Evolutionary conservation across 805 yeast species (phyloP).

Genomic region (Schwanniomyces vanrijiae): DNA sequence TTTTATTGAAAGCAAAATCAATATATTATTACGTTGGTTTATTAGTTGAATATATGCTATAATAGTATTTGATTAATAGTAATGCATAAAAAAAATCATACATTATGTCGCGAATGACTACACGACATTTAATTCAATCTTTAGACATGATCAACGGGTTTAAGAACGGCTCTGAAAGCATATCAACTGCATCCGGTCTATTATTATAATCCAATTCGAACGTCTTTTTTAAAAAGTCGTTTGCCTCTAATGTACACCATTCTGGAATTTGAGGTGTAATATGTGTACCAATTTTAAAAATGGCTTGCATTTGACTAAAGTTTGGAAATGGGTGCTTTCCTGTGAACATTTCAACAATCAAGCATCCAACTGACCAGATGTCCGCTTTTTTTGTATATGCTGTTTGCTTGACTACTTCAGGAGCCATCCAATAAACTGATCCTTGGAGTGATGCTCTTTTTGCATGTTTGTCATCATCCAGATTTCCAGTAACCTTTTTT

Average conservation of each 20-base stretch:
- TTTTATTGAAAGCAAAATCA: background rate
- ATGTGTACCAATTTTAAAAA: constrained; percentile 88
- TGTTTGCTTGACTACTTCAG: constrained; percentile 94
- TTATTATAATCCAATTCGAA: constrained; percentile 73
- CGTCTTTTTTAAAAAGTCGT: constrained; percentile 61
- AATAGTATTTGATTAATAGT: background rate
- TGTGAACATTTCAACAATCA: constrained; percentile 91
- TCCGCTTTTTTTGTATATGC: constrained; percentile 92
- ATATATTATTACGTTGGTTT: background rate
- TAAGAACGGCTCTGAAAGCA: constrained; percentile 65
- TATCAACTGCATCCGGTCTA: constrained; percentile 72
- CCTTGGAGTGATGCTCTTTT: constrained; percentile 87
- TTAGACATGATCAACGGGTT: constrained; percentile 47
- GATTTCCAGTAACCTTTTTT: constrained; percentile 31
- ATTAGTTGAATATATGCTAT: background rate
- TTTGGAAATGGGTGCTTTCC: constrained; percentile 96
- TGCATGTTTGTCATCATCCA: constrained; percentile 30
- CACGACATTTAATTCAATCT: constrained; percentile 12
- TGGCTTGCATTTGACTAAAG: constrained; percentile 94
- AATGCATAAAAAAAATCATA: background rate
- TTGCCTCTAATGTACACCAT: constrained; percentile 67
- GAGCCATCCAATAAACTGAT: constrained; percentile 98
- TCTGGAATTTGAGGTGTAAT: constrained; percentile 78
- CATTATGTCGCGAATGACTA: constrained; percentile 7
- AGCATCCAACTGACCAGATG: constrained; percentile 96